Conservation (phyloP, 768 basidiomycete species). For the Crucibulum laeve region DNA sequence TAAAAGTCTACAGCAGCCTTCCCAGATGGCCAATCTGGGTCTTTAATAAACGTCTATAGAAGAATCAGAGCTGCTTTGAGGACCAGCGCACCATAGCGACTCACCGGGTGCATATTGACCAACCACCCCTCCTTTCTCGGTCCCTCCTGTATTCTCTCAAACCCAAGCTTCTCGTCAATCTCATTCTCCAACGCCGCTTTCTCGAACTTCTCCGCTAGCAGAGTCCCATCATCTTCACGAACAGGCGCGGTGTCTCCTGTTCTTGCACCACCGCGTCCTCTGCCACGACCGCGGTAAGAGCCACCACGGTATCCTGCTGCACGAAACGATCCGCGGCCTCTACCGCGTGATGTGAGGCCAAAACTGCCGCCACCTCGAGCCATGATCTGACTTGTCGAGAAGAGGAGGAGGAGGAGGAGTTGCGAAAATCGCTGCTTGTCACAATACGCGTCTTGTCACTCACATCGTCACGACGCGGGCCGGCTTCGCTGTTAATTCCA, state of each 20-base stretch:
- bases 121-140: conserved; percentile 83
- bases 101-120: conserved; percentile 96
- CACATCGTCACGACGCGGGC: too few relatives aligned
- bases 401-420: conserved; percentile 4
- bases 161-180: conserved; percentile 92
- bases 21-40: conserved; percentile 79
- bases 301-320: conserved; percentile 43
- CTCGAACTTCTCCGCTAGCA: conserved; percentile 83
- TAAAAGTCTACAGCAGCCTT: conserved; percentile 93
- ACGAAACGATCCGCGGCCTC: conserved; percentile 42
- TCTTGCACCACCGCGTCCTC: conserved; percentile 43
- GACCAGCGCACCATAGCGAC: conserved; percentile 21
- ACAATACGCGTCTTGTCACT: too few relatives aligned
- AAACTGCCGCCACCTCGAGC: conserved; percentile 53
- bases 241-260: conserved; percentile 49
- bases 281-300: conserved; percentile 47
- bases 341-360: conserved; percentile 49
- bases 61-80: background rate
- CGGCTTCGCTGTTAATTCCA: too few relatives aligned
- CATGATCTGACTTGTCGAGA: conserved; percentile 26
- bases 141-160: conserved; percentile 77
- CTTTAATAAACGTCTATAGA: conserved; percentile 77
- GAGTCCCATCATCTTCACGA: conserved; percentile 88
- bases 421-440: too few relatives aligned
- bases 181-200: conserved; percentile 72